Base-by-base conservation (phyloP, 148 eudicot species). In the Amaranthus cruentus region DNA sequence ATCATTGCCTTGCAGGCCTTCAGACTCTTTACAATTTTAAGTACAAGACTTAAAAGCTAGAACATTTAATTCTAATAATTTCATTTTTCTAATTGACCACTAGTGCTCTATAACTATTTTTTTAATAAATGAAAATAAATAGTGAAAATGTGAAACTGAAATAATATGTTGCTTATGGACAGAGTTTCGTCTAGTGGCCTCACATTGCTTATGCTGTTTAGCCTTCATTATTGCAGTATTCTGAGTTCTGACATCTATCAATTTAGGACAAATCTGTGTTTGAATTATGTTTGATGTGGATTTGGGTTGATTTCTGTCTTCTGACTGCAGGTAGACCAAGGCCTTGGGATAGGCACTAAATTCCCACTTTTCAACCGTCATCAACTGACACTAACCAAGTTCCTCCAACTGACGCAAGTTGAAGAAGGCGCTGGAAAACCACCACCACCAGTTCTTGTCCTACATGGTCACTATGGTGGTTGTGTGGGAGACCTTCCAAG, bases 401-500 rank as follows among this genome's bases (percentile, higher is more conserved):
- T 95, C 77, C 78, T 95, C 76, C 97, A 86, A 73, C 78, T 95
- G 71, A 95, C 82, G 74, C 66, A 87, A 77, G 96, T 90, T 47
- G 99, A 95, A 78, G 99, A 90, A 85, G 97, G 88, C 77, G 97
- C 97, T 66, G 89, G 94, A 52, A 92, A 95, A 81, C 82, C 96
- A 51, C 96, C 92, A 74, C 99, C 99, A 10, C 97, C 99, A 56
- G 89, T 95, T 46, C 88, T 95, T 54, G 99, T 95, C 61, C 92
- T 95, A 64, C 97, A 95, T 79, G 99, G 96, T 55, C 96, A 91
- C 73, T 95, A 95, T 79, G 99, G 97, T 60, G 99, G 99, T 55
- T 95, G 99, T 82, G 87, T 95, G 61, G 99, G 99, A 47, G 99
- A 95, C 73, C 96, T 95, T 75, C 99, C 99, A 13, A 92, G 96